Percentiles rank a stretch among this genome's conserved stretches.
These are phyloP conservation scores for Ambrosia hybrid DNA, from an alignment of 140 eudicot species.

Conservation along the genomic window DNA sequence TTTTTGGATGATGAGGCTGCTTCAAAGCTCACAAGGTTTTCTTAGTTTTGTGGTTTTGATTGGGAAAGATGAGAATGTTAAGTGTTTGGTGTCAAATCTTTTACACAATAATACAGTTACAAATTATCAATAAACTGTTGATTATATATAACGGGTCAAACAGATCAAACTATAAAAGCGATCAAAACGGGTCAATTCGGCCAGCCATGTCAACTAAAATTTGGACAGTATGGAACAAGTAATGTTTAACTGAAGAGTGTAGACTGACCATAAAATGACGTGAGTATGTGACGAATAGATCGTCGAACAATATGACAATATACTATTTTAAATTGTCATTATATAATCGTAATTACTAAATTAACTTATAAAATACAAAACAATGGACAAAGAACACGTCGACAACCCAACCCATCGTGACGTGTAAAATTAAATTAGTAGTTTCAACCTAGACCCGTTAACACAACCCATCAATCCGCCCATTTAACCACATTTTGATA, in stretches of 20 bases:
- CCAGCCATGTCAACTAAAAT: neutral
- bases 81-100: neutral
- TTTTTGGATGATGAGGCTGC: constrained; percentile 49
- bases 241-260: neutral
- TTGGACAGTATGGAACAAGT: neutral
- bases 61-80: neutral
- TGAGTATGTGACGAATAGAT: neutral
- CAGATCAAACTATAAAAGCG: neutral
- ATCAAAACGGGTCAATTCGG: neutral
- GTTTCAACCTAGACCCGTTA: neutral
- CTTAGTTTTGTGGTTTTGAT: constrained; percentile 13
- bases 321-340: neutral
- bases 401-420: no score
- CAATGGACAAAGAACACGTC: no score
- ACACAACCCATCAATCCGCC: neutral
- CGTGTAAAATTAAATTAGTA: no score
- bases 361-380: no score
- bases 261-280: neutral
- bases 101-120: neutral
- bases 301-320: neutral
- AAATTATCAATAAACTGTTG: neutral
- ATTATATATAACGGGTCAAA: neutral
- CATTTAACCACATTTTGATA: neutral
- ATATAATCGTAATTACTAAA: neutral
- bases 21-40: constrained; percentile 31